These are phyloP conservation scores for Boletus sp. DNA, from an alignment of 768 basidiomycete species.

Conservation along the genomic window DNA sequence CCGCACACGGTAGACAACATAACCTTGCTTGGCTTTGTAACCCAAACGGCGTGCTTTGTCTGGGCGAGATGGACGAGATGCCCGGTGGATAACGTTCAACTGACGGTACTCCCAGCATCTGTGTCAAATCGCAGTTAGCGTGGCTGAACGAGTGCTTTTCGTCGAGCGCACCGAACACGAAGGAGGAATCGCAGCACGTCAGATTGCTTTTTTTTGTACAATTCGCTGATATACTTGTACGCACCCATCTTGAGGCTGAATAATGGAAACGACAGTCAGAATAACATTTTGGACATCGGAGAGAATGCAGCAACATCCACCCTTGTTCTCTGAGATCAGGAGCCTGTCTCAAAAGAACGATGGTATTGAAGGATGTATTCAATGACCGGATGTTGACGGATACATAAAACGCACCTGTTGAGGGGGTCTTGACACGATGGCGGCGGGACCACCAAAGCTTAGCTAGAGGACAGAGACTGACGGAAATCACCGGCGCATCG, in stretches of 20 bases:
- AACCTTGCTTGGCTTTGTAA: constrained; percentile 99
- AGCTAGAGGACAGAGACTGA: neutral
- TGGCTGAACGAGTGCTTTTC: neutral
- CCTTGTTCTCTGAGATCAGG: constrained; percentile 11
- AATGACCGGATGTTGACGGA: neutral
- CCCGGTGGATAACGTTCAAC: constrained; percentile 96
- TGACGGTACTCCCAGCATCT: constrained; percentile 99
- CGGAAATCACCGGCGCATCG: constrained; percentile 23
- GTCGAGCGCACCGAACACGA: constrained; percentile 75
- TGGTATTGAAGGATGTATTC: neutral
- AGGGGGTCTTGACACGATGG: constrained; percentile 19
- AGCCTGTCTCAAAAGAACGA: constrained; percentile 3
- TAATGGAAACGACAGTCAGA: constrained; percentile 18
- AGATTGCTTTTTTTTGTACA: constrained; percentile 98
- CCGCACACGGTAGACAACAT: constrained; percentile 95
- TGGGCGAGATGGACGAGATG: constrained; percentile 95
- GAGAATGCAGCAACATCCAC: constrained; percentile 20
- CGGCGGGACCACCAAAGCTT: neutral
- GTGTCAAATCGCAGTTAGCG: constrained; percentile 5
- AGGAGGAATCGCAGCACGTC: constrained; percentile 97
- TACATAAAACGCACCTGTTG: constrained; percentile 28
- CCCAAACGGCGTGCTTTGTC: constrained; percentile 99
- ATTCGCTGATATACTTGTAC: constrained; percentile 94
- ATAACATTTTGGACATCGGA: constrained; percentile 11
- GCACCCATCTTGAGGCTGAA: constrained; percentile 73